Evolutionary conservation across 352 stramenopile species (phyloP).

Genomic region (Stephanocyclus meneghinianus): DNA sequence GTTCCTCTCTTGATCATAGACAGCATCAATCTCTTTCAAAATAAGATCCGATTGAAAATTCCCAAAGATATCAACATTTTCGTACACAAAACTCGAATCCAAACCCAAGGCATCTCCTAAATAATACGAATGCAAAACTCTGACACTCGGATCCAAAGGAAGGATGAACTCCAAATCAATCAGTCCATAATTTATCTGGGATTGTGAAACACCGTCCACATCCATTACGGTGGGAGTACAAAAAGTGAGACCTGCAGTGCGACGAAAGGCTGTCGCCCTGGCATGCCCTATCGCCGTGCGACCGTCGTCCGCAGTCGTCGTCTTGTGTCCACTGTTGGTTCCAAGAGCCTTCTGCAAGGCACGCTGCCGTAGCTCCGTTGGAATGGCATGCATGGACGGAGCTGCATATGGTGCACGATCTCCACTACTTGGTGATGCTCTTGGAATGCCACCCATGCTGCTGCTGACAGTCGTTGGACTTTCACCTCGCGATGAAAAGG

Average conservation of each 20-base stretch:
- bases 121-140: conserved; percentile 43
- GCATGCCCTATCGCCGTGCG: conserved; percentile 9
- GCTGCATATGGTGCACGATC: conserved; percentile 21
- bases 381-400: conserved; percentile 45
- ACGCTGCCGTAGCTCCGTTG: neutral
- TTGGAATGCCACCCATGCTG: neutral
- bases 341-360: conserved; percentile 4
- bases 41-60: conserved; percentile 21
- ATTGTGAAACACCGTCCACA: neutral
- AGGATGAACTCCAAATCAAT: conserved; percentile 46
- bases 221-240: neutral
- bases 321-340: neutral
- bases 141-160: conserved; percentile 25
- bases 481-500: neutral
- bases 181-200: conserved; percentile 9
- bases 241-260: conserved; percentile 31
- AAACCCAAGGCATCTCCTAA: conserved; percentile 29
- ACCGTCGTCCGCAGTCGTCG: neutral
- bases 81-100: conserved; percentile 17
- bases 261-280: conserved; percentile 7
- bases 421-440: neutral
- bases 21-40: conserved; percentile 34
- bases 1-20: neutral
- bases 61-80: conserved; percentile 20
- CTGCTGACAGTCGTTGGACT: neutral